phyloP scores from a whole-genome alignment of 306 rosid species.

The Acmispon strigosus region DNA sequence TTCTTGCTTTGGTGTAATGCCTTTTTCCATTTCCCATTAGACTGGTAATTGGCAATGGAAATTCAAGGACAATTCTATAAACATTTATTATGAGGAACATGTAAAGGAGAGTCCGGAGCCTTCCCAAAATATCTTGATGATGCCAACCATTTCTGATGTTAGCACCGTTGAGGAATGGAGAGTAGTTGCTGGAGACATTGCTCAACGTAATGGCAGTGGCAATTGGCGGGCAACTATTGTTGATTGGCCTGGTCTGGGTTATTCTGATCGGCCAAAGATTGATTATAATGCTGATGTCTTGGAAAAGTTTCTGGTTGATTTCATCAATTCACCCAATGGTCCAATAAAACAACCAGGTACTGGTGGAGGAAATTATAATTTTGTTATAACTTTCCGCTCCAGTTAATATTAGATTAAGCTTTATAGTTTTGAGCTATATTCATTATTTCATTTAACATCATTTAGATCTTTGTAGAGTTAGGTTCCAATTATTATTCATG shows the following conservation, averaged over 20 bases:
- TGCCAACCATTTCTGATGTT: slow-evolving; percentile 95
- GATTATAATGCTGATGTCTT: slow-evolving; percentile 80
- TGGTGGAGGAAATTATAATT: not conserved
- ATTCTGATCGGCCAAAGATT: slow-evolving; percentile 84
- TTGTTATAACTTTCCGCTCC: not conserved
- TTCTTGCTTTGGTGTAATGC: not conserved
- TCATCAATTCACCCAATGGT: slow-evolving; percentile 64
- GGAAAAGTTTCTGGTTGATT: slow-evolving; percentile 80
- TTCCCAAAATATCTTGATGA: slow-evolving; percentile 64
- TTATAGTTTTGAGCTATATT: slow-evolving; percentile 1
- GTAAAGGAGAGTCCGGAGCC: slow-evolving; percentile 48
- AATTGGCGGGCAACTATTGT: slow-evolving; percentile 81
- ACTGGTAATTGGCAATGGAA: slow-evolving; percentile 88
- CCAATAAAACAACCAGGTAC: slow-evolving; percentile 67
- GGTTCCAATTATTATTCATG: not conserved
- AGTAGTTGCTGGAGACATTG: slow-evolving; percentile 64
- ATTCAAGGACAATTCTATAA: slow-evolving; percentile 57
- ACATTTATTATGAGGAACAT: slow-evolving; percentile 83
- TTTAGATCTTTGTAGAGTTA: not conserved
- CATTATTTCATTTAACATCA: too few relatives aligned
- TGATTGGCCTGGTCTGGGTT: slow-evolving; percentile 98
- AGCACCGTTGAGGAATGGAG: slow-evolving; percentile 99
- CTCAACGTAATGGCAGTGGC: slow-evolving; percentile 49
- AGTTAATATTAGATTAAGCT: not conserved
- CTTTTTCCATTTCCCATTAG: slow-evolving; percentile 32